phyloP scores from a whole-genome alignment of 495 filamentous ascomycete genomes.

The Cladorrhinum samala region DNA sequence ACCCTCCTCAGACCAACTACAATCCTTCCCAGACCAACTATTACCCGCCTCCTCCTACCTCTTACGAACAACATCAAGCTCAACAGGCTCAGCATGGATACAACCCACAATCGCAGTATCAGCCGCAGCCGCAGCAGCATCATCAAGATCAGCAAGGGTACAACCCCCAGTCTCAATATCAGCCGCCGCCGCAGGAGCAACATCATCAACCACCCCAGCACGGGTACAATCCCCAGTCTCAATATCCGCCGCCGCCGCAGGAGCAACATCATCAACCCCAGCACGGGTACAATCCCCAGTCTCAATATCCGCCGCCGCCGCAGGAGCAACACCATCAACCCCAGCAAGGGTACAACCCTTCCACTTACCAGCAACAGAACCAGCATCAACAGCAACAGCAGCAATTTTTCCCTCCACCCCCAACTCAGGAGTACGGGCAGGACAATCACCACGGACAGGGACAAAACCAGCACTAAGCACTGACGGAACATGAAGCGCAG shows the following conservation, averaged over 20 bases:
- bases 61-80: conserved; percentile 4
- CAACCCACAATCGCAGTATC: no score
- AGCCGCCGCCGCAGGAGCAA: no score
- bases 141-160: conserved; percentile 9
- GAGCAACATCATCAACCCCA: conserved; percentile 16
- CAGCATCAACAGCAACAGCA: conserved; percentile 15
- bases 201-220: not conserved
- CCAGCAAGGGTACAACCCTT: conserved; percentile 2
- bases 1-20: conserved; percentile 1
- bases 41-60: conserved; percentile 3
- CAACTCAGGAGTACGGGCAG: conserved; percentile 7
- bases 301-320: not conserved
- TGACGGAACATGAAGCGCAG: no score
- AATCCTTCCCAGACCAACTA: conserved; percentile 1
- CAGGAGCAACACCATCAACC: conserved; percentile 14
- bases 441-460: conserved; percentile 4
- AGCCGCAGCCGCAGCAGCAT: no score
- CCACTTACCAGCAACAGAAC: not conserved
- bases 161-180: no score
- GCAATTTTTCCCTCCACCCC: conserved; percentile 6
- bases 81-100: no score
- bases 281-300: not conserved
- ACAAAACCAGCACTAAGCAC: not conserved
- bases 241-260: not conserved
- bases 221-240: not conserved